These are phyloP conservation scores for Saccharomyces hybrid DNA, from an alignment of 1,139 yeast species.

Conservation along the genomic window DNA sequence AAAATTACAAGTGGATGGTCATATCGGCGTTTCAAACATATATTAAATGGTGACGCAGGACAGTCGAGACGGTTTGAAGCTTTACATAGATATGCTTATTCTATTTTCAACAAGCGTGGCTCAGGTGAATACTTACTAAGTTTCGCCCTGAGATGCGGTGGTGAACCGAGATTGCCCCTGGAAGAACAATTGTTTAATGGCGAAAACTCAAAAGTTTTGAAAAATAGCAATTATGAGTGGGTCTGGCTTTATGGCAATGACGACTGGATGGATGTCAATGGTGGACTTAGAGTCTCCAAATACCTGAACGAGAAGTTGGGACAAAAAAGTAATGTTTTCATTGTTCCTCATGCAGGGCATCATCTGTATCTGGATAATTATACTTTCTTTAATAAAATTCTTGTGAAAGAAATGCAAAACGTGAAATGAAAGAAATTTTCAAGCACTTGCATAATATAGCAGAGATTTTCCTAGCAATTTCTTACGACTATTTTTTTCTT, in stretches of 20 bases:
- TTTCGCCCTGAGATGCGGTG: slow-evolving; percentile 66
- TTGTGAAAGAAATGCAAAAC: slow-evolving; percentile 41
- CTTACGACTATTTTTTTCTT: not conserved
- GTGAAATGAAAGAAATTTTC: slow-evolving; percentile 4
- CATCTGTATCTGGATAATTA: slow-evolving; percentile 60
- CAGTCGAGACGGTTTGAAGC: slow-evolving; percentile 38
- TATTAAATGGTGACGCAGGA: slow-evolving; percentile 33
- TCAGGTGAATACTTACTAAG: slow-evolving; percentile 73
- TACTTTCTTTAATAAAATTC: slow-evolving; percentile 42
- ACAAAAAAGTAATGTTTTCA: slow-evolving; percentile 33
- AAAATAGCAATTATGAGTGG: slow-evolving; percentile 41
- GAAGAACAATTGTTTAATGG: slow-evolving; percentile 41
- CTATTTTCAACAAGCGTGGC: slow-evolving; percentile 63
- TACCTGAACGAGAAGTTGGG: slow-evolving; percentile 34
- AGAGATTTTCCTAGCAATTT: not conserved
- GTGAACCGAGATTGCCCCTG: slow-evolving; percentile 60
- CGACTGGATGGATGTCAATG: slow-evolving; percentile 69
- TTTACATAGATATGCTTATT: slow-evolving; percentile 60
- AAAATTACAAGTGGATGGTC: slow-evolving; percentile 75
- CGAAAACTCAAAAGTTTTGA: slow-evolving; percentile 4
- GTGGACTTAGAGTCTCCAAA: too few relatives aligned
- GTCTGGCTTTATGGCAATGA: slow-evolving; percentile 67
- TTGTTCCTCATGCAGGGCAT: slow-evolving; percentile 56
- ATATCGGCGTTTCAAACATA: slow-evolving; percentile 52
- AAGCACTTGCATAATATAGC: not conserved